phyloP scores from a whole-genome alignment of 2,329 filamentous ascomycete species.

The Seiridium cupressi region DNA sequence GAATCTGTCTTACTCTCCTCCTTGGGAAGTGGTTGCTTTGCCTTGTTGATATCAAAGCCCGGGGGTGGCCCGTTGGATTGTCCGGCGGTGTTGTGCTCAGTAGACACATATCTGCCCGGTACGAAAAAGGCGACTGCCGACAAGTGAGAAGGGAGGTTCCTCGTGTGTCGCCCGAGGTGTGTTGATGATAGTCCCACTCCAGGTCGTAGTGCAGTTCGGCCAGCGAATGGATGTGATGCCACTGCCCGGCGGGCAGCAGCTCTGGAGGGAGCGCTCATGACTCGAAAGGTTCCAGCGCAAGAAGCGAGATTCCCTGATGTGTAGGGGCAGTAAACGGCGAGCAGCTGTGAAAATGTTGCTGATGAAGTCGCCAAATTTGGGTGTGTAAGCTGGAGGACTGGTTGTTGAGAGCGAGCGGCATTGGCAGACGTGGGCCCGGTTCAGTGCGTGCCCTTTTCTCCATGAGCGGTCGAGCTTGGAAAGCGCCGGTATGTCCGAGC shows the following conservation, averaged over 20 bases:
- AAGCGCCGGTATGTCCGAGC: conserved; percentile 1
- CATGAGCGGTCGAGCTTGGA: background rate
- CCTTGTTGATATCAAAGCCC: conserved; percentile 86
- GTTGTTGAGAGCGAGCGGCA: background rate
- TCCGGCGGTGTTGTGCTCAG: conserved; percentile 55
- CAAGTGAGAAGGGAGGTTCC: conserved; percentile 41
- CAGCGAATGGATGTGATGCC: conserved; percentile 51
- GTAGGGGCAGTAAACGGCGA: background rate
- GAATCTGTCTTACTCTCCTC: conserved; percentile 37
- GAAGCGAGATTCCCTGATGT: background rate
- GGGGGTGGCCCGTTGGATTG: conserved; percentile 70
- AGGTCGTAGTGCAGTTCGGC: conserved; percentile 43
- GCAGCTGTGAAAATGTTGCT: background rate
- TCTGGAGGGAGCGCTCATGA: conserved; percentile 44
- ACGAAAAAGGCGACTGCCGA: conserved; percentile 57
- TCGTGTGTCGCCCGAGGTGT: conserved; percentile 44
- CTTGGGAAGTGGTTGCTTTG: conserved; percentile 76
- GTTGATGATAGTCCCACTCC: conserved; percentile 45
- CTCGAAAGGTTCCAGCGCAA: background rate
- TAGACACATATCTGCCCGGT: conserved; percentile 54
- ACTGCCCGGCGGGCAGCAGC: conserved; percentile 55
- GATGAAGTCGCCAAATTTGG: background rate
- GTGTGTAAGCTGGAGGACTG: background rate
- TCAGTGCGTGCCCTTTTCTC: background rate
- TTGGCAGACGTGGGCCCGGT: background rate